Conservation (phyloP, 2,329 filamentous ascomycete species). For the Geosmithia putterillii region DNA sequence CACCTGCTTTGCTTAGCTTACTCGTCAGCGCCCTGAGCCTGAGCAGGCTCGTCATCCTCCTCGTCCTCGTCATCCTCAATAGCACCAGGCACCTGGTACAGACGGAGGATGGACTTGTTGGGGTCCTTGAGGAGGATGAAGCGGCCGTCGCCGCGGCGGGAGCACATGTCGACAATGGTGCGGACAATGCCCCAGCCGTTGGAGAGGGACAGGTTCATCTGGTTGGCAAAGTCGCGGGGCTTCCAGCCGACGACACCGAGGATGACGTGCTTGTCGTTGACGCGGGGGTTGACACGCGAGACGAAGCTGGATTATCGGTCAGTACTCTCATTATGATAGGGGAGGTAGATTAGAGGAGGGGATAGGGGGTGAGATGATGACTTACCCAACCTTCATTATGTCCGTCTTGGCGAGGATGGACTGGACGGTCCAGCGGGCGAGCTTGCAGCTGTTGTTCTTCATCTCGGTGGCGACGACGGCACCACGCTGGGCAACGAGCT, state of each 20-base stretch:
- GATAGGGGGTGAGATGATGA: slow-evolving; percentile 8
- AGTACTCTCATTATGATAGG: neutral
- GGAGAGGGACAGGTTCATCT: slow-evolving; percentile 95
- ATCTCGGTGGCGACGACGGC: slow-evolving; percentile 97
- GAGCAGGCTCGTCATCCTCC: slow-evolving; percentile 39
- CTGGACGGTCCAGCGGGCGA: slow-evolving; percentile 95
- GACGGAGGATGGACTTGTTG: slow-evolving; percentile 86
- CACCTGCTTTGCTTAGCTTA: neutral
- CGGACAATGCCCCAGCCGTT: slow-evolving; percentile 99
- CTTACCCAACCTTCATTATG: slow-evolving; percentile 92
- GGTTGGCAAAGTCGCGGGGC: slow-evolving; percentile 86
- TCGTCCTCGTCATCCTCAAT: slow-evolving; percentile 76
- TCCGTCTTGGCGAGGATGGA: slow-evolving; percentile 96
- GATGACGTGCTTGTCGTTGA: slow-evolving; percentile 86
- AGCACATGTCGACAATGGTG: slow-evolving; percentile 91
- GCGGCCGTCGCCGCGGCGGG: slow-evolving; percentile 62
- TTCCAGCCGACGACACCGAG: slow-evolving; percentile 97
- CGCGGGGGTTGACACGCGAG: slow-evolving; percentile 84
- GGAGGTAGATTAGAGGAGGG: neutral
- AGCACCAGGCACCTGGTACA: slow-evolving; percentile 87
- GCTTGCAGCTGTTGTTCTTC: slow-evolving; percentile 99
- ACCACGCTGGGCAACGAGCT: slow-evolving; percentile 88
- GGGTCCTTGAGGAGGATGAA: slow-evolving; percentile 81
- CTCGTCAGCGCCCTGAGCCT: slow-evolving; percentile 19
- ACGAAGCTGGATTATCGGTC: slow-evolving; percentile 62